Base-by-base conservation (phyloP, 1,284 basidiomycete species). In the Cryptococcus sp. region DNA sequence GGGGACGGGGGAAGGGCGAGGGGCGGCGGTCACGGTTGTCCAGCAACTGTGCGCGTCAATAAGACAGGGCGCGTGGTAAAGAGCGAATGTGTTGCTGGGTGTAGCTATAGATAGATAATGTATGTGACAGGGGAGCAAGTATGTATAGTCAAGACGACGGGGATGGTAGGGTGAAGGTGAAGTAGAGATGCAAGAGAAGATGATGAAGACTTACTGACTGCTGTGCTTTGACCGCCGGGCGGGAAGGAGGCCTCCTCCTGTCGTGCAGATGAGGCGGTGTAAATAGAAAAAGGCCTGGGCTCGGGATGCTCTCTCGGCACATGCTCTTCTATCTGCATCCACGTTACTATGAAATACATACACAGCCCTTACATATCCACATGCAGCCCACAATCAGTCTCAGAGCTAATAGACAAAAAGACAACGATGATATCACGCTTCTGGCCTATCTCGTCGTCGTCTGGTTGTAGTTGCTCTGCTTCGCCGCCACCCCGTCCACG, bases 401-500 rank as follows among this genome's bases (percentile, higher is more conserved):
- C 28, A 33, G 28, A 33, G 4, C 28, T 33, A 33, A 5, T 4
- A 9, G 5, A 33, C 28, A 33, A 33, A 33, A 33, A 33, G 5
- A 33, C 4, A 9, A 33, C 28, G 9, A 9, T 5, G 28, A 33
- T 33, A 33, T 33, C 28, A 33, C 28, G 28, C 28, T 33, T 5
- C 28, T 33, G 28, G 28, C 7, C 16, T 46, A 38, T 56, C 56
- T 67, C 35, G 68, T 56, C 18, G 71, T 73, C 9, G 69, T 69
- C 4, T 68, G 71, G 37, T 75, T 72, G 7, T 71, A 71, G 4
- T 69, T 56, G 9, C 70, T 71, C 61, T 72, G 66, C 65, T 76
- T 76, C 62, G 76, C 73, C 5, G 69, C 69, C 2, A 76, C 66
- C 13, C 66, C 70, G 53, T 76, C 71, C 2, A 77, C 71, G 4